Percentiles rank a stretch among this genome's conserved stretches.
Evolutionary conservation across 208 protist genomes (phyloP).

Genomic region (Wallacemonas sp.): DNA sequence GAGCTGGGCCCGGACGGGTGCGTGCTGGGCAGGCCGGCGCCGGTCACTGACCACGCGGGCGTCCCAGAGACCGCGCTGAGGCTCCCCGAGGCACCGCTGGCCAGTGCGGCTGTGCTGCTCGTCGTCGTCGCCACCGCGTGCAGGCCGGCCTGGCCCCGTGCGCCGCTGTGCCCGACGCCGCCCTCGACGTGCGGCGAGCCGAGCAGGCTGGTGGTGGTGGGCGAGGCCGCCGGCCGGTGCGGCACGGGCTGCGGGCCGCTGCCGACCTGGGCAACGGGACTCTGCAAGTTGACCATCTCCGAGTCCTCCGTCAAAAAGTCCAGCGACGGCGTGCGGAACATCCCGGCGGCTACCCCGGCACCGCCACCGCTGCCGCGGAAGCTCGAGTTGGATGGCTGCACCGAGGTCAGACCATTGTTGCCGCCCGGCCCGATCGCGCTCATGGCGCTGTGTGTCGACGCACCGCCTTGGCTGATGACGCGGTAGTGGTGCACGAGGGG

Average conservation of each 20-base stretch:
- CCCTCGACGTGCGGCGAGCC: not conserved
- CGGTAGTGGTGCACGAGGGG: slow-evolving; percentile 20
- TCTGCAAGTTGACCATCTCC: not conserved
- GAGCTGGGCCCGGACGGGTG: not conserved
- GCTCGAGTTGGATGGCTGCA: not conserved
- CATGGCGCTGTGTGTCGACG: slow-evolving; percentile 2
- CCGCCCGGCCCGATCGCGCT: not conserved
- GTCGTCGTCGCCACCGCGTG: not conserved
- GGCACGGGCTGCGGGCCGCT: not conserved
- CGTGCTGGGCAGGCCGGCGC: not conserved
- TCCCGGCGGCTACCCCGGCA: not conserved
- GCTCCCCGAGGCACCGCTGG: not conserved
- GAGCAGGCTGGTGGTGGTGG: not conserved
- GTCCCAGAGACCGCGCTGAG: slow-evolving; percentile 3
- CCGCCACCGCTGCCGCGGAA: slow-evolving; percentile 2
- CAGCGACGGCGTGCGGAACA: slow-evolving; percentile 2
- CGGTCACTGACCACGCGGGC: slow-evolving; percentile 6
- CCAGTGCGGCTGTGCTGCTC: not conserved
- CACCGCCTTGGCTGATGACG: slow-evolving; percentile 12
- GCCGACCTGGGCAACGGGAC: not conserved
- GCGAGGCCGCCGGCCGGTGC: not conserved
- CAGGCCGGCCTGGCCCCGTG: not conserved
- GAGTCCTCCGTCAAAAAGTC: not conserved
- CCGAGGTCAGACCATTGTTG: not conserved
- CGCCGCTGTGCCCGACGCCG: not conserved